Percentiles rank a stretch among this genome's conserved stretches.
phyloP scores from a whole-genome alignment of 441 rosid genomes.

The Adansonia grandidieri region DNA sequence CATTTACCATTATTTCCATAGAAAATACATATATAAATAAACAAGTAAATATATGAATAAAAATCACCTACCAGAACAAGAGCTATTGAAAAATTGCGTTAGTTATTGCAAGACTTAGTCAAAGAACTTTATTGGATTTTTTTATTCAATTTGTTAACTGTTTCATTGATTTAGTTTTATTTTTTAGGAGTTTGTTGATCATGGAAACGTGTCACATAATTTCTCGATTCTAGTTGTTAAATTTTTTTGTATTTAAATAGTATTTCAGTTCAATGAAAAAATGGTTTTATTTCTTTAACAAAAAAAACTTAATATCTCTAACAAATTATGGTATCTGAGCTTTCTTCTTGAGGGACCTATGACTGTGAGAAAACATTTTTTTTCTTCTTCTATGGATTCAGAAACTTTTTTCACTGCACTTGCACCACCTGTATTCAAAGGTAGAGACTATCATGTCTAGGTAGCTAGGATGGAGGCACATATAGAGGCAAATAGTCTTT shows the following conservation, averaged over 20 bases:
- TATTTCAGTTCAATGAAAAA: neutral
- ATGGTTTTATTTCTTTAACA: neutral
- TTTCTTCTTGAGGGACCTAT: neutral
- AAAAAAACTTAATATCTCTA: neutral
- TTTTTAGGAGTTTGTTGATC: neutral
- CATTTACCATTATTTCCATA: conserved; percentile 22
- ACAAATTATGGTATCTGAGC: neutral
- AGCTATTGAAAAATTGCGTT: too few species aligned
- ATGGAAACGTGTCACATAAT: neutral
- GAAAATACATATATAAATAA: neutral
- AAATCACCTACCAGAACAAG: conserved; percentile 70
- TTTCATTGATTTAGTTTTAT: neutral
- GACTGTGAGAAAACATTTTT: neutral
- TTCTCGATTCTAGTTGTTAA: neutral
- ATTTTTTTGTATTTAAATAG: neutral
- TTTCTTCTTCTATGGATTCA: neutral
- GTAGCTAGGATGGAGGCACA: neutral
- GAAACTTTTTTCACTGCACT: neutral
- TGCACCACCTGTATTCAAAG: neutral
- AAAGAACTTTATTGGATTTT: too few species aligned
- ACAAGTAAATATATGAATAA: neutral
- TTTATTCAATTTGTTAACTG: too few species aligned
- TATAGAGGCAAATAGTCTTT: neutral
- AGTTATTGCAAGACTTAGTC: too few species aligned
- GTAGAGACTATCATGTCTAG: neutral